Evolutionary conservation across 83 land plant species (phyloP), one percentile per base, ranked within the genome.

Genomic region (Isoetes engelmannii): DNA sequence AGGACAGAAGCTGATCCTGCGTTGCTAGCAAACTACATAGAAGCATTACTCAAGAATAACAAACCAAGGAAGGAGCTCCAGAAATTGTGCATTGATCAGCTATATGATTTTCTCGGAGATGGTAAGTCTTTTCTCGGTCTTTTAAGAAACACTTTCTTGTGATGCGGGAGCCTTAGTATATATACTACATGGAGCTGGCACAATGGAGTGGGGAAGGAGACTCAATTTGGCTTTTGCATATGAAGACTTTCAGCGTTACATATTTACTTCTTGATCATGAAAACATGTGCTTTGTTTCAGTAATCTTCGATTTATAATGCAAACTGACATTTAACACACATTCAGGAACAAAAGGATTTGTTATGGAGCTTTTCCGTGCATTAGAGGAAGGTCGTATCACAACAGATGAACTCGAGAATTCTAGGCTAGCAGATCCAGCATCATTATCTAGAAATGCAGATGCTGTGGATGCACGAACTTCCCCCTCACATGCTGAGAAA

Each of bases 1-100:
- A 84, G 88, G 82, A 85, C 88, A 15, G 86, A 77, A 61, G 88
- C 88, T 60, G 86, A 85, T 61, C 86, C 88, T 45, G 69, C 70
- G 5, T 71, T 83, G 69, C 79, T 85, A 49, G 84, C 88, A 17
- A 77, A 85, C 49, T 85, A 85, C 75, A 81, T 85, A 19, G 69
- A 49, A 18, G 86, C 88, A 18, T 70, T 85, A 50, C 61, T 85
- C 57, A 85, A 83, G 82, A 85, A 85, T 53, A 79, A 85, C 59
- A 85, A 83, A 57, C 81, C 88, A 50, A 80, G 70, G 67, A 77
- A 74, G 56, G 88, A 85, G 48, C 70, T 85, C 44, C 86, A 85
- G 67, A 78, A 68, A 48, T 65, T 85, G 43, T 85, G 88, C 62
- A 60, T 61, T 44, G 83, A 83, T 46, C 72, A 77, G 57, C 74